Conservation (phyloP, 1,139 yeast species). For the Saccharomyces hybrid region DNA sequence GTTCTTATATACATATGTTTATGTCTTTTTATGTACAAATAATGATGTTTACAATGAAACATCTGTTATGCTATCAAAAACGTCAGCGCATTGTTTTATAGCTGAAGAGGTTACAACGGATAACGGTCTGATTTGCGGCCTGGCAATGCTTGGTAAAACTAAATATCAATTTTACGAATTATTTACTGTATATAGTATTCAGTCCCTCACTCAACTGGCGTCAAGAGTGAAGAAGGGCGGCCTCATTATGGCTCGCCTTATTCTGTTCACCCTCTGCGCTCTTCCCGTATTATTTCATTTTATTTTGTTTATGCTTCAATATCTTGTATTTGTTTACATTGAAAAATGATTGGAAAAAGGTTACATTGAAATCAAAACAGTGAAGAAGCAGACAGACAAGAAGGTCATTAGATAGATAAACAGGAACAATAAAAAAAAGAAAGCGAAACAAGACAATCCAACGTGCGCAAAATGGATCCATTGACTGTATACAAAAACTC, state of each 20-base stretch:
- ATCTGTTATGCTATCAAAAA: neutral
- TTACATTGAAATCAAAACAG: neutral
- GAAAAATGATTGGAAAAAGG: neutral
- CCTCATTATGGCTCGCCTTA: no score
- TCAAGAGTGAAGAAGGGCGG: no score
- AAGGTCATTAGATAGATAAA: neutral
- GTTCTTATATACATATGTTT: neutral
- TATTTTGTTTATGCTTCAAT: neutral
- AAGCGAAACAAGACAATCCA: neutral
- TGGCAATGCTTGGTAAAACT: no score
- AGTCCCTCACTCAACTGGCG: no score
- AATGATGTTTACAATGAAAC: neutral
- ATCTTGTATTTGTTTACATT: neutral
- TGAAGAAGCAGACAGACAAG: neutral
- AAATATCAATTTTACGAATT: neutral
- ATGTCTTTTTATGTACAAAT: no score
- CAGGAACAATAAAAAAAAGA: neutral
- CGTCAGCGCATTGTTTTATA: no score
- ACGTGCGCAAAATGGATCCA: constrained; percentile 15
- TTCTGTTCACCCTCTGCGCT: neutral
- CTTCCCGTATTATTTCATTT: neutral
- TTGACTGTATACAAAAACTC: constrained; percentile 21
- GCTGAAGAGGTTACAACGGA: neutral
- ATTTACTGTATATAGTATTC: neutral
- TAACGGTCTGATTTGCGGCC: neutral